phyloP scores from a whole-genome alignment of 2,329 filamentous ascomycete genomes.

The Fusarium zealandicum region DNA sequence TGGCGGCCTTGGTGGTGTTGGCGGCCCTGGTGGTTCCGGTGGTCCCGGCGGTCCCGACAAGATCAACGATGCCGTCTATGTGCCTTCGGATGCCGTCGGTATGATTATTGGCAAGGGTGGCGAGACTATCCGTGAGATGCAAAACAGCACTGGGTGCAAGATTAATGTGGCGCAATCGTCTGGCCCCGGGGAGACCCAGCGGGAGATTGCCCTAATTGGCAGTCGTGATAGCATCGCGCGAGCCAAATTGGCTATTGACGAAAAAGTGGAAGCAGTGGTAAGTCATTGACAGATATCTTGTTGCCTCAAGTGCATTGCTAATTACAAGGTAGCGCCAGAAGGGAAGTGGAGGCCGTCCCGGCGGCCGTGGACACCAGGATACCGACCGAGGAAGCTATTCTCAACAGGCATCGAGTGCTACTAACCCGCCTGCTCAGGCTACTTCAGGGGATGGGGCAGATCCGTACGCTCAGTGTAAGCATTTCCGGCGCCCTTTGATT shows the following conservation, averaged over 20 bases:
- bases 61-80: slow-evolving; percentile 81
- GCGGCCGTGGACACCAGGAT: slow-evolving; percentile 58
- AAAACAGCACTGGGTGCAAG: slow-evolving; percentile 86
- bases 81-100: slow-evolving; percentile 89
- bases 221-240: slow-evolving; percentile 77
- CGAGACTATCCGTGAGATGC: slow-evolving; percentile 94
- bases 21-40: slow-evolving; percentile 31
- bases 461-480: slow-evolving; percentile 78
- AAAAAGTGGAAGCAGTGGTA: slow-evolving; percentile 91
- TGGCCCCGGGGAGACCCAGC: slow-evolving; percentile 78
- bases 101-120: slow-evolving; percentile 97
- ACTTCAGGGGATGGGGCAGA: slow-evolving; percentile 63
- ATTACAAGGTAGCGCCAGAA: slow-evolving; percentile 58
- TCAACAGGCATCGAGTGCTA: slow-evolving; percentile 55
- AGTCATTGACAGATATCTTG: slow-evolving; percentile 46
- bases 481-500: not conserved
- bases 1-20: slow-evolving; percentile 27
- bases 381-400: slow-evolving; percentile 62
- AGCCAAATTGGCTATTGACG: slow-evolving; percentile 85
- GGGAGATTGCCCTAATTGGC: slow-evolving; percentile 87
- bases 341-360: slow-evolving; percentile 53
- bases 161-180: slow-evolving; percentile 90
- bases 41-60: slow-evolving; percentile 65
- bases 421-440: slow-evolving; percentile 53
- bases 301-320: not conserved